Conservation (phyloP, 352 stramenopile species). For the Phytopythium aichiense region DNA sequence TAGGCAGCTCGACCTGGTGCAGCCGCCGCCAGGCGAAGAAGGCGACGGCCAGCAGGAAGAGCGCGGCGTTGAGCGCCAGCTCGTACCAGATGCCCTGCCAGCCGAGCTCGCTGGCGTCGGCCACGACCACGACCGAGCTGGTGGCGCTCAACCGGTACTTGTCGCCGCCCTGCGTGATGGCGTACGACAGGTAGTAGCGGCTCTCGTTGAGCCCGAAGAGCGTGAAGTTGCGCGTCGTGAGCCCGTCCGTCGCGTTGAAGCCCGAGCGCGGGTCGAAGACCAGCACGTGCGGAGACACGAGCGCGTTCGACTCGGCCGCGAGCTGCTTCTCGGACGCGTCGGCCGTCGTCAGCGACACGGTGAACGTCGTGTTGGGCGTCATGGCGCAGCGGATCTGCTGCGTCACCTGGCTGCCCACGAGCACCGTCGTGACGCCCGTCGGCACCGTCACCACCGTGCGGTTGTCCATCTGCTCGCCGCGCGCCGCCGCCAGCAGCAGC, state of each 20-base stretch:
- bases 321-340: conserved; percentile 36
- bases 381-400: conserved; percentile 46
- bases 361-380: conserved; percentile 29
- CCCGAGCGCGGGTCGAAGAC: conserved; percentile 20
- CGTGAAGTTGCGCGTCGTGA: conserved; percentile 30
- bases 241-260: conserved; percentile 9
- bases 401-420: conserved; percentile 28
- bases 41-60: conserved; percentile 42
- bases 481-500: conserved; percentile 3
- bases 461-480: conserved; percentile 7
- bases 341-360: conserved; percentile 36
- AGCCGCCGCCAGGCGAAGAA: conserved; percentile 69
- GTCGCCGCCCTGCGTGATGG: conserved; percentile 23
- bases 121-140: conserved; percentile 54
- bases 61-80: conserved; percentile 49
- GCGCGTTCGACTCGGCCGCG: conserved; percentile 8
- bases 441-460: conserved; percentile 45
- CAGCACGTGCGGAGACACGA: conserved; percentile 34
- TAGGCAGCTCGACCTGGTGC: conserved; percentile 46
- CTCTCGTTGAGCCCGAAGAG: conserved; percentile 33
- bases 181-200: conserved; percentile 59
- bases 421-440: conserved; percentile 42
- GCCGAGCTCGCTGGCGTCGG: conserved; percentile 30
- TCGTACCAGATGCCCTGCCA: conserved; percentile 73
- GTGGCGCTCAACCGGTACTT: conserved; percentile 41